Evolutionary conservation across 257 asterid genomes (phyloP).

Genomic region (Rehmannia glutinosa): DNA sequence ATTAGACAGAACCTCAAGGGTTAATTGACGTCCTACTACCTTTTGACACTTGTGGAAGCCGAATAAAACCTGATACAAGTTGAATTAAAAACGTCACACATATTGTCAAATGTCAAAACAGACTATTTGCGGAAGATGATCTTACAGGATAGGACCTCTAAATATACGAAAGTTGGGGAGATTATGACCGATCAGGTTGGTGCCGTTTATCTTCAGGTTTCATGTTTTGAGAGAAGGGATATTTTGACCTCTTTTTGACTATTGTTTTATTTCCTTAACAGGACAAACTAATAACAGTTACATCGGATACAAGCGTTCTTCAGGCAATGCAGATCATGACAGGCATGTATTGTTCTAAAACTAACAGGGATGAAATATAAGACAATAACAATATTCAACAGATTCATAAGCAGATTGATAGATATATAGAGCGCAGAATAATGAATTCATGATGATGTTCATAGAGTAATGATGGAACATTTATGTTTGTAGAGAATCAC

Average conservation of each 20-base stretch:
- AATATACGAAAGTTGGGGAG: slow-evolving; percentile 68
- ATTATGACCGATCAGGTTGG: slow-evolving; percentile 74
- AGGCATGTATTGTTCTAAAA: slow-evolving; percentile 33
- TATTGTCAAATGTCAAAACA: slow-evolving; percentile 22
- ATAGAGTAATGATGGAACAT: not conserved
- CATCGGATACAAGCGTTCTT: slow-evolving; percentile 71
- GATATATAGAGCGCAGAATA: not conserved
- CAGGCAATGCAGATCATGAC: slow-evolving; percentile 81
- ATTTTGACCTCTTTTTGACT: slow-evolving; percentile 6
- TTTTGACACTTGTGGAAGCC: not conserved
- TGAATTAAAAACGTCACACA: not conserved
- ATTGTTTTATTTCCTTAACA: slow-evolving; percentile 14
- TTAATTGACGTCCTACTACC: too few relatives aligned
- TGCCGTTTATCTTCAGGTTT: not conserved
- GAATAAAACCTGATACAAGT: not conserved
- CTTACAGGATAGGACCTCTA: slow-evolving; percentile 62
- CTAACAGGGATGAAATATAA: not conserved
- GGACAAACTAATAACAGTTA: slow-evolving; percentile 58
- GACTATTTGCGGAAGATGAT: slow-evolving; percentile 68
- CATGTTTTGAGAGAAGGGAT: not conserved
- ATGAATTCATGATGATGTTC: not conserved
- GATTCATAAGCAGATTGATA: not conserved
- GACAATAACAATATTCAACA: not conserved
- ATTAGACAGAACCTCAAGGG: too few relatives aligned
- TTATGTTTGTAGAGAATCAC: slow-evolving; percentile 51